These are phyloP conservation scores for Drechslera avenae DNA, from an alignment of 2,329 filamentous ascomycete species.

Conservation along the genomic window DNA sequence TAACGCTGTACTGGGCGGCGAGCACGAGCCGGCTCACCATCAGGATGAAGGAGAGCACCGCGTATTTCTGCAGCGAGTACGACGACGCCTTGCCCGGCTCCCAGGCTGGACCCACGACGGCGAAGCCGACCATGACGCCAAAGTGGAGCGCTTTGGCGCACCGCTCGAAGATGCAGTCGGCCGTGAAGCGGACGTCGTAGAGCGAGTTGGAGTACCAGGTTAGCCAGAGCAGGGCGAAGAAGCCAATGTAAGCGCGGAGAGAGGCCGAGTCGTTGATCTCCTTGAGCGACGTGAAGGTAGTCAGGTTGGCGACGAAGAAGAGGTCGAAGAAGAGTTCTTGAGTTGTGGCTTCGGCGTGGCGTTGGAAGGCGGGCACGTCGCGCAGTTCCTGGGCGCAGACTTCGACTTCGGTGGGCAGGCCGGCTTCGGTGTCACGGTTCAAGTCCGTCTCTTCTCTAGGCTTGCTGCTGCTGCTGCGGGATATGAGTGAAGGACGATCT, in stretches of 20 bases:
- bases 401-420: neutral
- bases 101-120: slow-evolving; percentile 59
- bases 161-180: slow-evolving; percentile 68
- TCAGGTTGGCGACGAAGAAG: slow-evolving; percentile 56
- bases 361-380: neutral
- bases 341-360: slow-evolving; percentile 3
- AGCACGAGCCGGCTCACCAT: slow-evolving; percentile 47
- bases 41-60: slow-evolving; percentile 45
- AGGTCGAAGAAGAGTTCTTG: slow-evolving; percentile 10
- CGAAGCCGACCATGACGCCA: slow-evolving; percentile 68
- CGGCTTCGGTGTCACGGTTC: neutral
- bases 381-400: neutral
- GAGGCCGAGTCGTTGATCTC: slow-evolving; percentile 58
- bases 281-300: slow-evolving; percentile 63
- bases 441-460: too few species aligned
- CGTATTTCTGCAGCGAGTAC: slow-evolving; percentile 52
- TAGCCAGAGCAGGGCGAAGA: slow-evolving; percentile 67
- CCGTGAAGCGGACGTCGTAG: slow-evolving; percentile 69
- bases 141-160: slow-evolving; percentile 64
- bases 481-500: neutral
- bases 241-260: slow-evolving; percentile 56
- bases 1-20: slow-evolving; percentile 47
- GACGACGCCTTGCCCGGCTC: slow-evolving; percentile 22
- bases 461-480: too few species aligned
- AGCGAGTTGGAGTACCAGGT: slow-evolving; percentile 70